Evolutionary conservation across 73 alveolate species (phyloP), one percentile per base, ranked within the genome.

Genomic region (Urostyla sp.): DNA sequence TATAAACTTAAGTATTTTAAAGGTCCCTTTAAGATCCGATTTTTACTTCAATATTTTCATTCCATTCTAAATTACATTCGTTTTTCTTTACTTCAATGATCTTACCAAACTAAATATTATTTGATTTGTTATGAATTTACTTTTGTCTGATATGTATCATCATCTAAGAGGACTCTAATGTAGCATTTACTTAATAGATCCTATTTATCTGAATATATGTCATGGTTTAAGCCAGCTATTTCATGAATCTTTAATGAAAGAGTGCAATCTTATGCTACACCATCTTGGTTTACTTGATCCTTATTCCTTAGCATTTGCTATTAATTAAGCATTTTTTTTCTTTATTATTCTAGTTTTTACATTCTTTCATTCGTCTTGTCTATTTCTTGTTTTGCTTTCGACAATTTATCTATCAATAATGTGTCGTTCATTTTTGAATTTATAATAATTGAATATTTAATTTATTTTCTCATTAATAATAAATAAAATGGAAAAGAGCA

Each of bases 91-190:
- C 2, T 63, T 6, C 32, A 10, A 2, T 38, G 4, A 63, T 23
- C 28, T 32, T 69, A 16, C 83, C 83, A 49, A 69, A 69, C 83
- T 69, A 69, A 7, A 24, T 6, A 55, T 23, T 23, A 18, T 55
- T 55, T 16, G 27, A 24, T 55, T 5, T 7, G n/a, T 6, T n/a
- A n/a, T n/a, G n/a, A 36, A 10, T n/a, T 46, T 69, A 69, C 83
- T 8, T 36, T 44, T 13, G 83, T 48, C 38, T 69, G 44, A 69
- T 69, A 69, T 21, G 69, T 69, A 69, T 69, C 83, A 49, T 69
- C 83, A 45, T 69, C 83, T 2, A 69, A 69, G 11, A 69, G 54
- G 36, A 69, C 49, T 32, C 69, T 45, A 16, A 69, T 69, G 31
- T 69, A 69, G 54, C 83, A 69, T 69, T 69, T 69, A 8, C 30